A percentile compares a stretch with the other conserved stretches of the same genome.
Evolutionary conservation across 2,329 filamentous ascomycete species (phyloP).

Genomic region (Pestalotiopsis sp.): DNA sequence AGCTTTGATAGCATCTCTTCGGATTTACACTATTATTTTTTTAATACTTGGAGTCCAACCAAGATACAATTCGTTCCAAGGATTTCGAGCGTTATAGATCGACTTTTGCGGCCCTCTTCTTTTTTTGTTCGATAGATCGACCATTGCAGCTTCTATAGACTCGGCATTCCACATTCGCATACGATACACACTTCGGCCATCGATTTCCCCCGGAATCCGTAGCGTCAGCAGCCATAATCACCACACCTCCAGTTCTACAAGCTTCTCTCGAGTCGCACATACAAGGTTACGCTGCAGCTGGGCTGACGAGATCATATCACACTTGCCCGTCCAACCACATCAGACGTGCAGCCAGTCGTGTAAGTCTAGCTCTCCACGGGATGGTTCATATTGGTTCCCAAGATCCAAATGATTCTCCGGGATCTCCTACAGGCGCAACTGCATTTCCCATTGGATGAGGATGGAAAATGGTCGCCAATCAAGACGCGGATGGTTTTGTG

Average conservation of each 20-base stretch:
- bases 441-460: neutral
- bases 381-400: neutral
- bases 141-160: too few species aligned
- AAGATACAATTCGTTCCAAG: constrained; percentile 5
- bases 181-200: neutral
- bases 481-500: neutral
- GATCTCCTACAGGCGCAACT: neutral
- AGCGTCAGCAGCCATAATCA: neutral
- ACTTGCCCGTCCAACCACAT: constrained; percentile 8
- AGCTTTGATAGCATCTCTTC: constrained; percentile 18
- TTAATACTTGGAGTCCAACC: neutral
- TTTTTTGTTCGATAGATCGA: neutral
- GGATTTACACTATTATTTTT: neutral
- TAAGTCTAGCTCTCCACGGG: constrained; percentile 7
- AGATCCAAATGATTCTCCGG: neutral
- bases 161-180: neutral
- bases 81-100: neutral
- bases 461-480: neutral
- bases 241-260: neutral
- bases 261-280: neutral
- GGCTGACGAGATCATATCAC: constrained; percentile 15
- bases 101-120: constrained; percentile 9
- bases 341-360: constrained; percentile 7
- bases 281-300: neutral
- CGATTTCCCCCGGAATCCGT: neutral